These are phyloP conservation scores for Nosema muscidifuracis DNA, from an alignment of 371 early-diverging fungal species.

Conservation along the genomic window DNA sequence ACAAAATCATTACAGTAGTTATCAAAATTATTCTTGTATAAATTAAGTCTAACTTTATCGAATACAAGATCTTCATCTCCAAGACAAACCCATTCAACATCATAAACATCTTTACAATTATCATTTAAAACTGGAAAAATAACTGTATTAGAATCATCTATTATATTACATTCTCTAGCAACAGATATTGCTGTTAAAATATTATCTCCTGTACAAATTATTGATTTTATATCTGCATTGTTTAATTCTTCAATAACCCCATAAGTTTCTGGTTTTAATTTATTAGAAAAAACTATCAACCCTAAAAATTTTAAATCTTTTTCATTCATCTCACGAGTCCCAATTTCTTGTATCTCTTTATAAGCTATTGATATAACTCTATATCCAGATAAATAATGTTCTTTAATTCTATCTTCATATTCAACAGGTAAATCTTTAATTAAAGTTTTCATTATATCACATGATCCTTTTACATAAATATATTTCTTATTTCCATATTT, in stretches of 20 bases:
- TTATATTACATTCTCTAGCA: conserved; percentile 75
- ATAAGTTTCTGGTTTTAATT: conserved; percentile 77
- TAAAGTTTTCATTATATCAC: conserved; percentile 50
- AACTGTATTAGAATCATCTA: conserved; percentile 60
- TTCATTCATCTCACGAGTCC: conserved; percentile 63
- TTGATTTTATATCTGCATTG: conserved; percentile 76
- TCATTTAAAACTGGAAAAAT: conserved; percentile 57
- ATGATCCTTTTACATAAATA: conserved; percentile 60
- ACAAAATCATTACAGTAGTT: conserved; percentile 55
- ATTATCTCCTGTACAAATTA: conserved; percentile 98
- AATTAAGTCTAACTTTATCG: conserved; percentile 56
- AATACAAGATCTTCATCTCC: conserved; percentile 56
- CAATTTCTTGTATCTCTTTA: conserved; percentile 23
- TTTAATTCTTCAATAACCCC: conserved; percentile 73
- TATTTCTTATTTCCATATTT: conserved; percentile 58
- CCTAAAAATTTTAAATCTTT: conserved; percentile 84
- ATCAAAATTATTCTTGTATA: conserved; percentile 56
- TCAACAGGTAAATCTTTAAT: conserved; percentile 30
- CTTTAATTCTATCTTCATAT: conserved; percentile 43
- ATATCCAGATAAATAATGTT: conserved; percentile 53
- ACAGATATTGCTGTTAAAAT: conserved; percentile 91
- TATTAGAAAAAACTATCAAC: conserved; percentile 94
- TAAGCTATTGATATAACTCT: conserved; percentile 61
- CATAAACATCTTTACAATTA: conserved; percentile 32
- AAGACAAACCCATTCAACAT: conserved; percentile 56